Evolutionary conservation across 1,139 yeast genomes (phyloP).

Genomic region (Geotrichum klebahnii): DNA sequence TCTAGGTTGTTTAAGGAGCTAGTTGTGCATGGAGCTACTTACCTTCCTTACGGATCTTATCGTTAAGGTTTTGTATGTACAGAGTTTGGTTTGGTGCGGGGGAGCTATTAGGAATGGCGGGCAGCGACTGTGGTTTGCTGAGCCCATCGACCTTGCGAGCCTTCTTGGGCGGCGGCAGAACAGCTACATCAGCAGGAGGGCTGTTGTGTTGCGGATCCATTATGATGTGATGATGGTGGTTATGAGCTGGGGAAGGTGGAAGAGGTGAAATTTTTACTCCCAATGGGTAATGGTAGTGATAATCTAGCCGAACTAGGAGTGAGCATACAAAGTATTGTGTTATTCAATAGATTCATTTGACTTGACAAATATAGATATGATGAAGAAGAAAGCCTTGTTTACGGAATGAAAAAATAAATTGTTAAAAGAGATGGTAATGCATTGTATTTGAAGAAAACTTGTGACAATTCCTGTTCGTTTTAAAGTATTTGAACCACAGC

Average conservation of each 20-base stretch:
- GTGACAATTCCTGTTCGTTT: too few relatives aligned
- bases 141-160: not conserved
- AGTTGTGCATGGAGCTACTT: not conserved
- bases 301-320: too few relatives aligned
- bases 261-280: not conserved
- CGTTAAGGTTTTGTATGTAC: conserved; percentile 63
- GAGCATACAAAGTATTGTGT: too few relatives aligned
- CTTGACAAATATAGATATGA: too few relatives aligned
- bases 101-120: not conserved
- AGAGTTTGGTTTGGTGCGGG: conserved; percentile 48
- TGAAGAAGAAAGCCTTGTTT: too few relatives aligned
- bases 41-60: conserved; percentile 47
- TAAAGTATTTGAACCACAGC: too few relatives aligned
- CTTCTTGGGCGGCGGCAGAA: conserved; percentile 6
- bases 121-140: not conserved
- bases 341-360: too few relatives aligned
- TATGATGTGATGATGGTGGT: not conserved
- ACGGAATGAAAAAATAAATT: too few relatives aligned
- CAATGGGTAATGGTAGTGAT: not conserved
- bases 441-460: too few relatives aligned
- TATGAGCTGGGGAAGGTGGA: not conserved
- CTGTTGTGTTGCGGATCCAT: not conserved
- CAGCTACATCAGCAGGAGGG: not conserved
- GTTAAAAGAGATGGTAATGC: too few relatives aligned
- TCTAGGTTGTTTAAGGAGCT: not conserved